Conservation (phyloP, 108 stramenopile genomes). For the Aurantiochytrium sp. region DNA sequence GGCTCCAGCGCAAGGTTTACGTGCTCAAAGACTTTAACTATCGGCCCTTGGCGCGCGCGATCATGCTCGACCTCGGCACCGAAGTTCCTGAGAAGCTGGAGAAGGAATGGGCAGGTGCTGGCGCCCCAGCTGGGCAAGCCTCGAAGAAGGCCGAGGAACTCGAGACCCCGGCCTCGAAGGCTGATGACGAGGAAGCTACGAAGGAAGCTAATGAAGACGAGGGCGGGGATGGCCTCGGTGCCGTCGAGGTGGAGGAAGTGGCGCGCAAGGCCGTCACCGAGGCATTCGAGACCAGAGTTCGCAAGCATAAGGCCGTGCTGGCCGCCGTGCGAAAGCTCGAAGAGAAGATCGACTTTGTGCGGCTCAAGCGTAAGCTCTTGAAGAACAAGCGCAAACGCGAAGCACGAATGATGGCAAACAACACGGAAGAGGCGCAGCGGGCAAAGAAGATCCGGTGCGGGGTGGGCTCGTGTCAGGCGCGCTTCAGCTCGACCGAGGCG, state of each 20-base stretch:
- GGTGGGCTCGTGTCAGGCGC: neutral
- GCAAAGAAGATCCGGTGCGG: neutral
- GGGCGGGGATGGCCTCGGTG: neutral
- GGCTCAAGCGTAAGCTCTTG: neutral
- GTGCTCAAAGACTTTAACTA: slow-evolving; percentile 1
- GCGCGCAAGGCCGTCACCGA: neutral
- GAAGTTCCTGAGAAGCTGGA: neutral
- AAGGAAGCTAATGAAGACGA: neutral
- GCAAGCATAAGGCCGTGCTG: neutral
- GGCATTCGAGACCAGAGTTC: neutral
- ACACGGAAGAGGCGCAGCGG: neutral
- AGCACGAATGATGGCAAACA: neutral
- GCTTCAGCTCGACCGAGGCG: neutral
- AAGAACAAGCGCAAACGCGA: neutral
- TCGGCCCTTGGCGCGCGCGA: neutral
- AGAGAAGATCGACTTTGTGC: neutral
- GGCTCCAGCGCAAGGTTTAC: neutral
- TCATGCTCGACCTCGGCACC: neutral
- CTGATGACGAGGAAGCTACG: no score
- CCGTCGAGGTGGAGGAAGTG: neutral
- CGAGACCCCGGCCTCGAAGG: no score
- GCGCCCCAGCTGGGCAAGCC: no score
- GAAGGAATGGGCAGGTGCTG: neutral
- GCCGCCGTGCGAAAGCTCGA: neutral
- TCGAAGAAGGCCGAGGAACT: no score